Percentiles rank a stretch among this genome's conserved stretches.
phyloP scores from a whole-genome alignment of 768 basidiomycete species.

The Psilocybe tampanensis region DNA sequence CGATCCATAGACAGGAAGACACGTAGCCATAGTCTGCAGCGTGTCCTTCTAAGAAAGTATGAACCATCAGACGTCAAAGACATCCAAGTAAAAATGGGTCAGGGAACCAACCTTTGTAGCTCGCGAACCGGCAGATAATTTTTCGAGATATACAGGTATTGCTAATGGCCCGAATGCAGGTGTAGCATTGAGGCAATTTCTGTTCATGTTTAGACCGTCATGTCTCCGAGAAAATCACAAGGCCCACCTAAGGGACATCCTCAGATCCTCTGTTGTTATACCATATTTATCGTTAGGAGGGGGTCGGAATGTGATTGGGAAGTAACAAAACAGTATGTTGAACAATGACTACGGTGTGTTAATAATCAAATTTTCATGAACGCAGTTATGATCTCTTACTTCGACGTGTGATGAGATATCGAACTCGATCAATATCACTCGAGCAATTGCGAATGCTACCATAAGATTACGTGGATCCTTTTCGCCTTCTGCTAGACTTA shows the following conservation, averaged over 20 bases:
- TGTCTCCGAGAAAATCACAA: background rate
- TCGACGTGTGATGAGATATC: slow-evolving; percentile 76
- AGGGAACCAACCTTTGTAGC: slow-evolving; percentile 70
- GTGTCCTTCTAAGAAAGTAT: slow-evolving; percentile 71
- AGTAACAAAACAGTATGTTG: slow-evolving; percentile 97
- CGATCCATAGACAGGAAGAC: slow-evolving; percentile 85
- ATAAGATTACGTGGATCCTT: slow-evolving; percentile 96
- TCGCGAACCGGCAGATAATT: slow-evolving; percentile 81
- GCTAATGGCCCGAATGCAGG: slow-evolving; percentile 84
- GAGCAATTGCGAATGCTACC: slow-evolving; percentile 84
- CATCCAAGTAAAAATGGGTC: background rate
- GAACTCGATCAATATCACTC: slow-evolving; percentile 88
- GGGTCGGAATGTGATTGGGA: slow-evolving; percentile 95
- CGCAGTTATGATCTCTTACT: slow-evolving; percentile 44
- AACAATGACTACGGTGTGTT: slow-evolving; percentile 68
- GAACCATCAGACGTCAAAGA: background rate
- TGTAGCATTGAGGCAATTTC: slow-evolving; percentile 75
- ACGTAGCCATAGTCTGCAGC: slow-evolving; percentile 72
- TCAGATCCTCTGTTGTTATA: slow-evolving; percentile 87
- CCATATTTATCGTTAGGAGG: slow-evolving; percentile 94
- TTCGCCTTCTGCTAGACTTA: slow-evolving; percentile 86
- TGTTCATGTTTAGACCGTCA: slow-evolving; percentile 26
- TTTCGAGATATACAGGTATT: slow-evolving; percentile 89
- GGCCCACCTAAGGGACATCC: slow-evolving; percentile 63
- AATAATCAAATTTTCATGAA: background rate